Evolutionary conservation across 305 asterid species (phyloP).

Genomic region (Fraxinus floribunda): DNA sequence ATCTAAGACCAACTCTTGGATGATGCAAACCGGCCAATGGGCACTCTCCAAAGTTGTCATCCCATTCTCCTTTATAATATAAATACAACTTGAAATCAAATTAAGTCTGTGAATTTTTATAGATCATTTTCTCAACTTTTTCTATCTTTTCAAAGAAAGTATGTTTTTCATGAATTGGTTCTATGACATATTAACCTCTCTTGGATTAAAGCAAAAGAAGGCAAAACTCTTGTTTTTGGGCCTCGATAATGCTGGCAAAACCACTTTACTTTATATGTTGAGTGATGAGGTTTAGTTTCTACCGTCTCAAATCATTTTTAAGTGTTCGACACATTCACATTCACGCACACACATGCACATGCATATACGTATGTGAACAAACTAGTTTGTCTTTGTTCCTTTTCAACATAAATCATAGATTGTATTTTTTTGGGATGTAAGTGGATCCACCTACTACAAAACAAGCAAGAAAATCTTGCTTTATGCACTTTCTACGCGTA

Average conservation of each 20-base stretch:
- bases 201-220: constrained; percentile 69
- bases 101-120: not conserved
- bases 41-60: not conserved
- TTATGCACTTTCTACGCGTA: not conserved
- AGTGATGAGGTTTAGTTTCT: constrained; percentile 54
- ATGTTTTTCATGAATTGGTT: constrained; percentile 84
- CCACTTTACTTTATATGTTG: constrained; percentile 78
- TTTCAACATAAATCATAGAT: not conserved
- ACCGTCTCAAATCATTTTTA: not conserved
- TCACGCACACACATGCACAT: not conserved
- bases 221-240: constrained; percentile 83
- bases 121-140: not conserved
- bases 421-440: not conserved
- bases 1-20: not conserved
- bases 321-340: not conserved
- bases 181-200: constrained; percentile 55
- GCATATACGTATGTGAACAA: not conserved
- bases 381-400: not conserved
- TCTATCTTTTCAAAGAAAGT: not conserved
- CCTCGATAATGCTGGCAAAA: constrained; percentile 79
- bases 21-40: constrained; percentile 6
- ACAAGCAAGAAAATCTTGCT: not conserved
- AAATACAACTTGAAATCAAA: not conserved
- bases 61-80: not conserved
- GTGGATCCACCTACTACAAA: not conserved